Evolutionary conservation across 1,139 yeast species (phyloP).

Genomic region (Trichomonascaceae sp.): DNA sequence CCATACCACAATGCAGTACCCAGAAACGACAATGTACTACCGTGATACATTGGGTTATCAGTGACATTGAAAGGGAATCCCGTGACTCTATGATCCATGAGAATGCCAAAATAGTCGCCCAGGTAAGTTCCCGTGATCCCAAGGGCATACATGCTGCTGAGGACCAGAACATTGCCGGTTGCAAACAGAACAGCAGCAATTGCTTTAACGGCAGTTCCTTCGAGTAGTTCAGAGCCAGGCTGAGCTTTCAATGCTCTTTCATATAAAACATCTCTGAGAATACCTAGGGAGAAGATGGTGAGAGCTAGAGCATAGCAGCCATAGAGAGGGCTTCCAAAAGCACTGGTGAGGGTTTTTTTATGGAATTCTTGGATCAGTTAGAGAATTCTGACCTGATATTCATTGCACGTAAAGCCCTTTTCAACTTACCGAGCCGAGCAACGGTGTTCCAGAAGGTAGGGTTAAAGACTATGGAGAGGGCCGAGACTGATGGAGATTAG

Average conservation of each 20-base stretch:
- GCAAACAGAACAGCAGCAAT: conserved; percentile 46
- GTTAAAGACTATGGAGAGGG: conserved; percentile 66
- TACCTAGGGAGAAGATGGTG: conserved; percentile 78
- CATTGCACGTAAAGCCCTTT: not conserved
- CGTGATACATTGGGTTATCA: conserved; percentile 95
- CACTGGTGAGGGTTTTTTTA: conserved; percentile 64
- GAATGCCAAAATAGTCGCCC: conserved; percentile 95
- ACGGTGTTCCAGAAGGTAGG: conserved; percentile 94
- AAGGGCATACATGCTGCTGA: conserved; percentile 84
- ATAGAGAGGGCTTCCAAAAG: conserved; percentile 56
- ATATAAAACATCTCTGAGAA: conserved; percentile 72
- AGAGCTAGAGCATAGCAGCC: conserved; percentile 84
- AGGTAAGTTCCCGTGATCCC: conserved; percentile 95
- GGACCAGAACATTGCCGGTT: conserved; percentile 72
- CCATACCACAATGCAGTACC: conserved; percentile 88
- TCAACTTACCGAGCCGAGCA: conserved; percentile 52
- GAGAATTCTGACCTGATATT: not conserved
- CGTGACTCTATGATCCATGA: conserved; percentile 87
- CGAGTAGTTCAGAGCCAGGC: conserved; percentile 32
- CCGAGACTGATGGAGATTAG: conserved; percentile 15
- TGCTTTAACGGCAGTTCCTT: conserved; percentile 36
- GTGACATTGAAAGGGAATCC: conserved; percentile 88
- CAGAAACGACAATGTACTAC: conserved; percentile 80
- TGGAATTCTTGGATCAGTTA: conserved; percentile 50
- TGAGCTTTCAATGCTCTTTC: conserved; percentile 60